These are phyloP conservation scores for Coleophoma eucalyptorum DNA, from an alignment of 2,329 filamentous ascomycete species.

Conservation along the genomic window DNA sequence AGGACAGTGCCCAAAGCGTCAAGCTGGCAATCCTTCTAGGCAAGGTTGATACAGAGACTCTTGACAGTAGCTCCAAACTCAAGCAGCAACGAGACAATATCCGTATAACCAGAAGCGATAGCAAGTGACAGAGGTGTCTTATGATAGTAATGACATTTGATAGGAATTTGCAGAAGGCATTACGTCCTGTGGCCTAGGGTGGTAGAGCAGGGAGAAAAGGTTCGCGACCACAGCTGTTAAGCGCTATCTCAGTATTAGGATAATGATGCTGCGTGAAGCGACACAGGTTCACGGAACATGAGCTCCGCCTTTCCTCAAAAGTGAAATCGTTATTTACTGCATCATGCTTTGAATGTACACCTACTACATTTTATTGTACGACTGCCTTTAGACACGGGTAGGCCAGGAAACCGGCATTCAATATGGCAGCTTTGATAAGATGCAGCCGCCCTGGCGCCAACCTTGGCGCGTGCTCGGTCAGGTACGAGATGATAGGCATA, in stretches of 20 bases:
- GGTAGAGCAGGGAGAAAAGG: no score
- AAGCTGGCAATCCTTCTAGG: no score
- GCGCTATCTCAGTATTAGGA: background rate
- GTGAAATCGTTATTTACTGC: background rate
- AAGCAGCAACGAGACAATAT: no score
- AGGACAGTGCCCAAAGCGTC: no score
- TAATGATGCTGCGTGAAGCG: background rate
- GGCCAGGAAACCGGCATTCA: constrained; percentile 73
- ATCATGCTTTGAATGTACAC: background rate
- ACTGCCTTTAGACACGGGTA: constrained; percentile 47
- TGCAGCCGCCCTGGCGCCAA: constrained; percentile 62
- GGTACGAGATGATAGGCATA: constrained; percentile 58
- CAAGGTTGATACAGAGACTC: no score
- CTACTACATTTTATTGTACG: background rate
- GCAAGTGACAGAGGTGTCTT: no score
- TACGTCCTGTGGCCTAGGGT: no score
- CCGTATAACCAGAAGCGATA: no score
- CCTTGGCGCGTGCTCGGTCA: constrained; percentile 42
- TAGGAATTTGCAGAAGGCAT: no score
- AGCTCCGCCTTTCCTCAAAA: background rate
- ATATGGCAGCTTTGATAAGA: constrained; percentile 65
- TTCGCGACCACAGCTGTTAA: no score
- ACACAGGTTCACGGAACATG: background rate
- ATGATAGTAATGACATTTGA: no score
- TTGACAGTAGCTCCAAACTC: no score